Evolutionary conservation across 176 grass and related monocot species (phyloP).

Genomic region (Dendrocalamus sinicus): DNA sequence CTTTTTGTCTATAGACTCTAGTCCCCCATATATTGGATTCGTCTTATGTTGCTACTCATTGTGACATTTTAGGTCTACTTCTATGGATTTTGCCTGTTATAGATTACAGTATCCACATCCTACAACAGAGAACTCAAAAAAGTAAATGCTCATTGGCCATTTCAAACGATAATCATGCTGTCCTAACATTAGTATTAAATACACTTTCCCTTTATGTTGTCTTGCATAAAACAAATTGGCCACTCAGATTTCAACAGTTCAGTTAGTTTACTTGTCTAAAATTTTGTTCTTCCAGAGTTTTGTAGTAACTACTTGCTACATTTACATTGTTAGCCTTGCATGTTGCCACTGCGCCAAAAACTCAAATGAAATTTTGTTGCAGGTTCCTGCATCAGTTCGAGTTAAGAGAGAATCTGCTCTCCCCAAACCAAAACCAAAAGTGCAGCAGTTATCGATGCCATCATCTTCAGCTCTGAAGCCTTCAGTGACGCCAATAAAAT

Average conservation of each 20-base stretch:
- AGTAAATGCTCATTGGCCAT: neutral
- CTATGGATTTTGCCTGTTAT: neutral
- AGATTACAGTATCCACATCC: neutral
- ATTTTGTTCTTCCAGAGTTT: neutral
- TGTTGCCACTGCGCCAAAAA: conserved; percentile 4
- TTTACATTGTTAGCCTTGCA: conserved; percentile 8
- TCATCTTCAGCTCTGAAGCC: conserved; percentile 48
- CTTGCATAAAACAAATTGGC: neutral
- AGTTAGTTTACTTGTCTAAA: neutral
- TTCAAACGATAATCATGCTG: conserved; percentile 12
- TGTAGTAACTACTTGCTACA: neutral
- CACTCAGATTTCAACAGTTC: neutral
- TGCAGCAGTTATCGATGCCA: conserved; percentile 47
- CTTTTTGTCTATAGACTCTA: neutral
- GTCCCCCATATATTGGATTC: neutral
- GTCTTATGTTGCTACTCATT: neutral
- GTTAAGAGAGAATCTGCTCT: conserved; percentile 87
- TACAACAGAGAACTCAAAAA: conserved; percentile 17
- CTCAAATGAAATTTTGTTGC: conserved; percentile 26
- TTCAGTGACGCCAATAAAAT: conserved; percentile 52
- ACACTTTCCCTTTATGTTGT: neutral
- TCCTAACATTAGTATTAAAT: neutral
- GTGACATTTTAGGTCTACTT: neutral
- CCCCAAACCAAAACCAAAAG: conserved; percentile 78
- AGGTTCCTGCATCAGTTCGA: conserved; percentile 96